phyloP scores from a whole-genome alignment of 495 filamentous ascomycete genomes.

The Usnea hakonensis region DNA sequence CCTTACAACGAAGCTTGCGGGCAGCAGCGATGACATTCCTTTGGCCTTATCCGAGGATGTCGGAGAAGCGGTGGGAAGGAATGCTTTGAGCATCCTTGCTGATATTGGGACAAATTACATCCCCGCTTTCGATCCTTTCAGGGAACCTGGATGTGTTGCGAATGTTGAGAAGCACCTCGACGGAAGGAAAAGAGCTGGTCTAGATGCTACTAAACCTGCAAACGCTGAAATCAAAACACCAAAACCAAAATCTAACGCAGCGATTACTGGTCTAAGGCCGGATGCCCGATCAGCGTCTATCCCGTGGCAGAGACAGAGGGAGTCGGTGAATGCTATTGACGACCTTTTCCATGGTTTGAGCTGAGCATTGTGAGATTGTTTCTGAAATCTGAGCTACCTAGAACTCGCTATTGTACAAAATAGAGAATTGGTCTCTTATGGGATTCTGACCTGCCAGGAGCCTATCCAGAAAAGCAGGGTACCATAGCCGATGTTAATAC shows the following conservation, averaged over 20 bases:
- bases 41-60: constrained; percentile 21
- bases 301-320: constrained; percentile 8
- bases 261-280: neutral
- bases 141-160: neutral
- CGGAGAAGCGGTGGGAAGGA: constrained; percentile 23
- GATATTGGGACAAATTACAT: neutral
- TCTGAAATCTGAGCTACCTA: neutral
- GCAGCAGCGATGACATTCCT: neutral
- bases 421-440: neutral
- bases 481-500: constrained; percentile 54
- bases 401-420: neutral
- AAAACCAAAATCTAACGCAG: neutral
- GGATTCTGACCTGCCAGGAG: constrained; percentile 16
- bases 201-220: neutral
- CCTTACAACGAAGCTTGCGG: neutral
- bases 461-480: constrained; percentile 50
- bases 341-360: constrained; percentile 12
- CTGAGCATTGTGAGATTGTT: neutral
- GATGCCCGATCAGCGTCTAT: neutral
- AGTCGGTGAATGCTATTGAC: constrained; percentile 14
- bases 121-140: neutral
- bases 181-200: neutral
- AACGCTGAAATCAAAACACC: neutral
- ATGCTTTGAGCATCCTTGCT: neutral
- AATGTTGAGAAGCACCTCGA: neutral